These are phyloP conservation scores for Pestalotiopsis sp. DNA, from an alignment of 2,329 filamentous ascomycete genomes.

Conservation along the genomic window DNA sequence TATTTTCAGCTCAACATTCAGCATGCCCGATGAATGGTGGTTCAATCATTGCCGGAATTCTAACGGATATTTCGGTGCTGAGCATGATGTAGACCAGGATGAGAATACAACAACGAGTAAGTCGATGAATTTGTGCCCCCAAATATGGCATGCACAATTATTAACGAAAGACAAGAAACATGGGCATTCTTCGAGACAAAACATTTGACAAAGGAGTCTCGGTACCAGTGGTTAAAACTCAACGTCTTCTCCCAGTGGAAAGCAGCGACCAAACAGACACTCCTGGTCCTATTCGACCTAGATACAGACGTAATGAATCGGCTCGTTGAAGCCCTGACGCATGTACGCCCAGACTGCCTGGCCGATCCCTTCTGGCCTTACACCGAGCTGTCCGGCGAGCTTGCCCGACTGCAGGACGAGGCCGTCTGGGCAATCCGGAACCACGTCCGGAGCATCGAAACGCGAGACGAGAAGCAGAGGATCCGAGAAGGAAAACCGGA, in stretches of 20 bases:
- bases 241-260: slow-evolving; percentile 35
- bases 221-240: slow-evolving; percentile 39
- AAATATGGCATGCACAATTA: too few relatives aligned
- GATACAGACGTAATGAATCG: slow-evolving; percentile 1
- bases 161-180: too few relatives aligned
- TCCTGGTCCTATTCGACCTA: slow-evolving; percentile 36
- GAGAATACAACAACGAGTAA: neutral
- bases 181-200: slow-evolving; percentile 1
- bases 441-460: slow-evolving; percentile 35
- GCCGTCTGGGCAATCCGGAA: slow-evolving; percentile 44
- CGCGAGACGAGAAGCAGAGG: neutral
- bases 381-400: slow-evolving; percentile 28
- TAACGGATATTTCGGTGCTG: slow-evolving; percentile 44
- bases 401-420: slow-evolving; percentile 34
- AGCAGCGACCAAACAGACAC: slow-evolving; percentile 22
- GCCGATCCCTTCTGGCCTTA: slow-evolving; percentile 38
- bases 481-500: slow-evolving; percentile 22
- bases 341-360: neutral
- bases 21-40: slow-evolving; percentile 40
- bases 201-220: neutral
- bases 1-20: slow-evolving; percentile 26
- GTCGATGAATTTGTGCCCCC: neutral
- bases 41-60: slow-evolving; percentile 33
- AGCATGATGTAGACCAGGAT: slow-evolving; percentile 31
- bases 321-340: slow-evolving; percentile 4